Evolutionary conservation across 495 filamentous ascomycete genomes (phyloP).

Genomic region (Trichoderma erinaceum): DNA sequence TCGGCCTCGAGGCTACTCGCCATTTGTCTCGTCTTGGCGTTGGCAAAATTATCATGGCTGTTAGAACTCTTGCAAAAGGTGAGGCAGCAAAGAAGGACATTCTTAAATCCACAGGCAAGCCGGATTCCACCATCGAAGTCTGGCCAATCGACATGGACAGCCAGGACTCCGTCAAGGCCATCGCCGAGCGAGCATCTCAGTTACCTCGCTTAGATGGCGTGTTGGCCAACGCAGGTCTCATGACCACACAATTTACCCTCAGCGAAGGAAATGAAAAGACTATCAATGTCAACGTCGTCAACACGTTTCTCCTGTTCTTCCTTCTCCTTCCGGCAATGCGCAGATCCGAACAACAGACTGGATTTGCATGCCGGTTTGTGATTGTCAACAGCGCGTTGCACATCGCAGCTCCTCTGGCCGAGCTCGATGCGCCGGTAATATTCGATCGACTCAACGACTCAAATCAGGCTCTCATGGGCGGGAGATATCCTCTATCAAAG

Average conservation of each 20-base stretch:
- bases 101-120: slow-evolving; percentile 16
- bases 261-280: slow-evolving; percentile 19
- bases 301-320: slow-evolving; percentile 40
- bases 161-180: slow-evolving; percentile 31
- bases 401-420: slow-evolving; percentile 18
- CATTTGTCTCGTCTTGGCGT: slow-evolving; percentile 37
- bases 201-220: slow-evolving; percentile 35
- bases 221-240: slow-evolving; percentile 39
- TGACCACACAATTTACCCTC: neutral
- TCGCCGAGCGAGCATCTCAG: slow-evolving; percentile 29
- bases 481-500: slow-evolving; percentile 45
- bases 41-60: slow-evolving; percentile 40
- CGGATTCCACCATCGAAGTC: slow-evolving; percentile 36
- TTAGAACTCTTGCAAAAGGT: slow-evolving; percentile 37
- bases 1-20: slow-evolving; percentile 41
- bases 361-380: neutral
- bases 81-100: slow-evolving; percentile 34
- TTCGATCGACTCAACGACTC: slow-evolving; percentile 19
- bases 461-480: slow-evolving; percentile 16
- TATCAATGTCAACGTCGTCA: slow-evolving; percentile 48
- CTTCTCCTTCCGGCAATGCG: slow-evolving; percentile 39
- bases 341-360: neutral
- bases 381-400: slow-evolving; percentile 20
- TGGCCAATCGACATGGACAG: slow-evolving; percentile 52
- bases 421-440: slow-evolving; percentile 16